Evolutionary conservation across 2,329 filamentous ascomycete species (phyloP).

Genomic region (Parafenestella ontariensis): DNA sequence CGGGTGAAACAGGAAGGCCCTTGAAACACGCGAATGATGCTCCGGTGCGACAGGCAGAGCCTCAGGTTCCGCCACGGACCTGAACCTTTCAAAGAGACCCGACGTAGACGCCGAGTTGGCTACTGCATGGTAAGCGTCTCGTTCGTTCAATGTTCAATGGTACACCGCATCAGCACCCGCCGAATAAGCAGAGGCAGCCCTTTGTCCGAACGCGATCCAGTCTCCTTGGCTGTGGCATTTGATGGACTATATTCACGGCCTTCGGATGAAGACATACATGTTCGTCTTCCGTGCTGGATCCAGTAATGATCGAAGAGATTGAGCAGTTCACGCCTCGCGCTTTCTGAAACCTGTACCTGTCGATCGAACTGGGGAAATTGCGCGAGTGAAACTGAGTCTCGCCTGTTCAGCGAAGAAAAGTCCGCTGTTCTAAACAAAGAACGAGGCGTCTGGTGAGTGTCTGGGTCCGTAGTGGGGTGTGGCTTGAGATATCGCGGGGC

Average conservation of each 20-base stretch:
- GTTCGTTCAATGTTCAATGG: too few species aligned
- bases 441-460: neutral
- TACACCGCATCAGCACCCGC: too few species aligned
- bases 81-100: neutral
- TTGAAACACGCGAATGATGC: slow-evolving; percentile 24
- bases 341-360: neutral
- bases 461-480: slow-evolving; percentile 1
- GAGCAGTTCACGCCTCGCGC: too few species aligned
- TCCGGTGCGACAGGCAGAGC: slow-evolving; percentile 31
- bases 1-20: slow-evolving; percentile 34
- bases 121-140: too few species aligned
- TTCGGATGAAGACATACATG: too few species aligned
- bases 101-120: too few species aligned
- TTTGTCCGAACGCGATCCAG: too few species aligned
- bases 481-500: slow-evolving; percentile 20
- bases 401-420: neutral
- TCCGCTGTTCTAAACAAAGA: slow-evolving; percentile 1
- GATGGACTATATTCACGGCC: too few species aligned
- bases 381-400: neutral
- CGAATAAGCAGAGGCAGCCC: too few species aligned
- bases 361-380: neutral
- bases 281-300: neutral
- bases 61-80: slow-evolving; percentile 12
- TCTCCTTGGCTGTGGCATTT: too few species aligned
- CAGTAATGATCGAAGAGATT: too few species aligned